Base-by-base conservation (phyloP, 352 stramenopile species). In the Phytophthora citrophthora region DNA sequence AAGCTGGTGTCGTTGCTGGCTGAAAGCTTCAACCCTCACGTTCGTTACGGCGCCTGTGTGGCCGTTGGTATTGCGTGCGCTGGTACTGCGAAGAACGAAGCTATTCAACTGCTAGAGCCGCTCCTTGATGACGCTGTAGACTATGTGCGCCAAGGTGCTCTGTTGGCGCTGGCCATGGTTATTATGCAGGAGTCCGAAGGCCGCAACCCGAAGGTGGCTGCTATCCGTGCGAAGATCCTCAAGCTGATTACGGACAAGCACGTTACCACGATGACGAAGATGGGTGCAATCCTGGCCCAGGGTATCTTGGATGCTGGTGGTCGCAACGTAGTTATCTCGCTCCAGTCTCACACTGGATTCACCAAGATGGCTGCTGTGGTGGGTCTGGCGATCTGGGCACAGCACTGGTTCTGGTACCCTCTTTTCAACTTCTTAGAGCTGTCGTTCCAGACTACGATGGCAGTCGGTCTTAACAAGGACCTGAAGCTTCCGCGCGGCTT, bases 391-490 rank as follows among this genome's bases (percentile, higher is more conserved):
- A 79, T 99, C 38, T 99, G 96, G 94, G 86, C 97, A 27, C 98
- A 99, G 81, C 96, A 99, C 70, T 99, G 98, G 98, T 99, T 99
- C 75, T 99, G 98, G 98, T 99, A 99, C 77, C 98, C 98, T 32
- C 89, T 99, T 53, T 98, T 99, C 81, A 97, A 99, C 79, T 99
- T 99, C 72, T 75, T 99, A 32, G 96, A 97, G 65, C 81, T 99
- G 18, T 95, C 97, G 27, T 93, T 99, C 61, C 97, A 97, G 45
- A 97, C 97, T 16, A 99, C 97, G 12, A 94, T 95, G 57, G 88
- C 94, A 10, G 97, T 99, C 70, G 97, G 97, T 27, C 74, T 99
- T 38, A 99, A 99, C 80, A 97, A 98, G 69, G 93, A 99, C 63
- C 89, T 99, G 61, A 98, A 99, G 77, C 97, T 99, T 59, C 97